Percentiles rank a stretch among this genome's conserved stretches.
Evolutionary conservation across 495 filamentous ascomycete species (phyloP).

Genomic region (Talaromyces adpressus): DNA sequence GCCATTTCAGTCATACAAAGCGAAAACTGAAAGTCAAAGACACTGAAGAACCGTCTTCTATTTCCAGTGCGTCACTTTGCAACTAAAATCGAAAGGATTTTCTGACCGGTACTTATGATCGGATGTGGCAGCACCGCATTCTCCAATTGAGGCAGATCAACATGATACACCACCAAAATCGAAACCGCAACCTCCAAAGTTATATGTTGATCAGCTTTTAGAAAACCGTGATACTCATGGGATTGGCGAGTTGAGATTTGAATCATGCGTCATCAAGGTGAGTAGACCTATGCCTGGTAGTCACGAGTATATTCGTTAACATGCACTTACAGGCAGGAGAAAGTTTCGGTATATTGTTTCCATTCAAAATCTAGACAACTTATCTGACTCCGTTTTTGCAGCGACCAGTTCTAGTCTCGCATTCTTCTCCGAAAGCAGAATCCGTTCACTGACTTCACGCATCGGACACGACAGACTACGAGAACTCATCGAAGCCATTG

Average conservation of each 20-base stretch:
- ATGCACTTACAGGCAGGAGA: background rate
- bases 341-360: constrained; percentile 8
- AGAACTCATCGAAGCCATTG: constrained; percentile 20
- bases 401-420: constrained; percentile 23
- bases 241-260: constrained; percentile 8
- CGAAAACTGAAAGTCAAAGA: constrained; percentile 8
- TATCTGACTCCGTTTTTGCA: background rate
- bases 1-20: constrained; percentile 20
- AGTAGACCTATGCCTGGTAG: background rate
- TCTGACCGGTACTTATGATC: background rate
- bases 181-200: constrained; percentile 3
- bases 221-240: constrained; percentile 9
- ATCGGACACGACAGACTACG: constrained; percentile 29
- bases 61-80: constrained; percentile 8
- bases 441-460: constrained; percentile 23
- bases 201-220: constrained; percentile 19
- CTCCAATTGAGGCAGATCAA: background rate
- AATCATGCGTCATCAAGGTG: constrained; percentile 18
- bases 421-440: constrained; percentile 29
- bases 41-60: constrained; percentile 2
- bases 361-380: background rate
- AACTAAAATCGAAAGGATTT: background rate
- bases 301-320: background rate
- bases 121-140: background rate
- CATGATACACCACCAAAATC: background rate